These are phyloP conservation scores for Blastomyces parvus DNA, from an alignment of 2,329 filamentous ascomycete genomes.

Conservation along the genomic window DNA sequence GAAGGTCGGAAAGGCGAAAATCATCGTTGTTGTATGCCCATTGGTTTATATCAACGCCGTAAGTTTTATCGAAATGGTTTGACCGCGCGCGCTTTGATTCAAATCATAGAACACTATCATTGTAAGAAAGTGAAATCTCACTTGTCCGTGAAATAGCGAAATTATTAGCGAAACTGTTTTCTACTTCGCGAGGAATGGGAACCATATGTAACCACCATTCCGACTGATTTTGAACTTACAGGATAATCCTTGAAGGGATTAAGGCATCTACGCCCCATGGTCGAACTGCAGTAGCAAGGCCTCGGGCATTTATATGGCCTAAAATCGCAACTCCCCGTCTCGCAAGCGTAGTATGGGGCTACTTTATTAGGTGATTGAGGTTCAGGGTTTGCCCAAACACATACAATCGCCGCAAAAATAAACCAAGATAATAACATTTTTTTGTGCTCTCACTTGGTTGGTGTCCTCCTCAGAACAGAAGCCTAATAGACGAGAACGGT, in stretches of 20 bases:
- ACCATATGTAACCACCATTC: neutral
- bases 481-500: neutral
- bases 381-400: neutral
- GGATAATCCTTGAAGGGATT: slow-evolving; percentile 1
- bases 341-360: neutral
- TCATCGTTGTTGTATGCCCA: neutral
- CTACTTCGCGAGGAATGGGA: neutral
- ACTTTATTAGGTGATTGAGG: neutral
- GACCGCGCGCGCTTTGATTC: neutral
- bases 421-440: neutral
- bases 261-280: neutral
- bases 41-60: too few relatives aligned
- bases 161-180: neutral
- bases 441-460: neutral
- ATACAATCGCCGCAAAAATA: neutral
- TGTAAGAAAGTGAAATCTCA: neutral
- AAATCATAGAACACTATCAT: neutral
- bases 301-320: neutral
- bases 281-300: neutral
- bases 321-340: neutral
- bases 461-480: neutral
- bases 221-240: neutral
- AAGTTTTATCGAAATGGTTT: neutral
- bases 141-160: neutral
- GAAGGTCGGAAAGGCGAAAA: neutral